Evolutionary conservation across 2,329 filamentous ascomycete genomes (phyloP).

Genomic region (Fusarium multiceps): DNA sequence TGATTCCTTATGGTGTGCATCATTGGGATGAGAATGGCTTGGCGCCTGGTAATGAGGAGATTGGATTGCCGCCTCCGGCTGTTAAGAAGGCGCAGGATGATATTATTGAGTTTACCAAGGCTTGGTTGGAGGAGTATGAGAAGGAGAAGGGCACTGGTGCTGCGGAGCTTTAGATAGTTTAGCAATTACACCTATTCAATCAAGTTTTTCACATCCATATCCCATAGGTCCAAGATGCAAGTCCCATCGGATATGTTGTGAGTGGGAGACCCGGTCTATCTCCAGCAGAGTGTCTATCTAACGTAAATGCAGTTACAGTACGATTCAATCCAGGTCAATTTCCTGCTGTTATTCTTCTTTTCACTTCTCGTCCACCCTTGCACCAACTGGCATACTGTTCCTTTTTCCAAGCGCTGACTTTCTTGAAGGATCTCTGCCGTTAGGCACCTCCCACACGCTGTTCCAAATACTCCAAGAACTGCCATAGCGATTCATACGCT

Average conservation of each 20-base stretch:
- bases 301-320: too few species aligned
- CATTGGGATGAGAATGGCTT: slow-evolving; percentile 83
- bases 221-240: not conserved
- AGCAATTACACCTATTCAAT: not conserved
- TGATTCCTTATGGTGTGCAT: slow-evolving; percentile 80
- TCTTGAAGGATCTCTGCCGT: too few species aligned
- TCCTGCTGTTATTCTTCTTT: not conserved
- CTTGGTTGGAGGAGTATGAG: slow-evolving; percentile 74
- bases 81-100: slow-evolving; percentile 69
- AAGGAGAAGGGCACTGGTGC: slow-evolving; percentile 24
- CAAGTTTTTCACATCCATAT: accelerated
- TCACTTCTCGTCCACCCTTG: too few species aligned
- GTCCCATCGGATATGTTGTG: not conserved
- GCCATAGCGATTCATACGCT: not conserved
- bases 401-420: not conserved
- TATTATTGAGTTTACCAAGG: slow-evolving; percentile 70
- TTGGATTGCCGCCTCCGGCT: slow-evolving; percentile 67
- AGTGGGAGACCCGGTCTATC: not conserved
- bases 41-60: slow-evolving; percentile 66
- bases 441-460: not conserved
- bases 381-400: not conserved
- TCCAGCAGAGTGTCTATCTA: not conserved
- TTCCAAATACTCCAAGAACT: not conserved
- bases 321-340: not conserved
- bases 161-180: slow-evolving; percentile 17